Percentiles rank a stretch among this genome's conserved stretches.
These are phyloP conservation scores for Geosmithia morbida DNA, from an alignment of 2,329 filamentous ascomycete species.

Conservation along the genomic window DNA sequence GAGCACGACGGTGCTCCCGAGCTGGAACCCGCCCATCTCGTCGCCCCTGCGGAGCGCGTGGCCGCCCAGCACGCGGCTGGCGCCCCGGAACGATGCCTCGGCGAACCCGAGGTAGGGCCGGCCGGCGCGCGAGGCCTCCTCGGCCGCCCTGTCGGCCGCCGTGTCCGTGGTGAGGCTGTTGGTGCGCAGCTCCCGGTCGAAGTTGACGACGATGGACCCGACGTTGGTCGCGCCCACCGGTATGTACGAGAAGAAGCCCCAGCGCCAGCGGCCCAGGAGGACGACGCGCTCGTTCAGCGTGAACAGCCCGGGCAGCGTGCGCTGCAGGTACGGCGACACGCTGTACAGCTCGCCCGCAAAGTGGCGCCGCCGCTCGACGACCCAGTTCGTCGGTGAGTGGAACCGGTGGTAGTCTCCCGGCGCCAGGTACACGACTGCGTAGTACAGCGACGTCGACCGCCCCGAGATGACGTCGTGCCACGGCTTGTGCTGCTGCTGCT, in stretches of 20 bases:
- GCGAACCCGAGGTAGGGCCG: slow-evolving; percentile 83
- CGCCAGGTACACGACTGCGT: slow-evolving; percentile 88
- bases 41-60: slow-evolving; percentile 77
- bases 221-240: slow-evolving; percentile 97
- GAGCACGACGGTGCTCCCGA: slow-evolving; percentile 87
- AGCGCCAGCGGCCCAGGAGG: slow-evolving; percentile 84
- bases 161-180: slow-evolving; percentile 91
- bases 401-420: slow-evolving; percentile 98
- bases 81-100: slow-evolving; percentile 75
- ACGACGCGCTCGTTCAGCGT: slow-evolving; percentile 94
- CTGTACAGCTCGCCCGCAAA: slow-evolving; percentile 94
- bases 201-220: slow-evolving; percentile 92
- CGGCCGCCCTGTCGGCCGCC: slow-evolving; percentile 73
- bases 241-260: slow-evolving; percentile 93
- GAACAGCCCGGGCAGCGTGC: slow-evolving; percentile 84
- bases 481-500: slow-evolving; percentile 41
- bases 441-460: slow-evolving; percentile 66
- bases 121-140: slow-evolving; percentile 58
- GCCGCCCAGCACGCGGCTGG: slow-evolving; percentile 65
- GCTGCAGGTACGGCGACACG: slow-evolving; percentile 88
- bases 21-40: slow-evolving; percentile 96
- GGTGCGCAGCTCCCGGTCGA: slow-evolving; percentile 84
- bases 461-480: slow-evolving; percentile 59
- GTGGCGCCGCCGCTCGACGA: slow-evolving; percentile 87
- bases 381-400: slow-evolving; percentile 90